Evolutionary conservation across 805 yeast species (phyloP).

Genomic region (Isabelozyma rhagii): DNA sequence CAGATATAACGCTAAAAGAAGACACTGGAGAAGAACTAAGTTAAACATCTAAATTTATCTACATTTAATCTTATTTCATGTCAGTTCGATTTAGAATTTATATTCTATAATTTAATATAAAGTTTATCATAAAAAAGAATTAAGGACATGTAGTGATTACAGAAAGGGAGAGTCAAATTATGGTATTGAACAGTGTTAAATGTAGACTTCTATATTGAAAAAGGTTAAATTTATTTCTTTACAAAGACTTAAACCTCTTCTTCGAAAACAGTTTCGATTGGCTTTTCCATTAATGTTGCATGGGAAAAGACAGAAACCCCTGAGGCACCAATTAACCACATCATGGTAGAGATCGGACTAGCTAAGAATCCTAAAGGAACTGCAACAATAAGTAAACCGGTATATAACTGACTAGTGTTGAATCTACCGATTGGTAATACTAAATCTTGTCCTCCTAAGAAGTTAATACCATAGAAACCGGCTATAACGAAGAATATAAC

Average conservation of each 20-base stretch:
- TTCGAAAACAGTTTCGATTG: constrained; percentile 90
- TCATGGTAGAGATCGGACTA: constrained; percentile 80
- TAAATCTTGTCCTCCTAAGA: constrained; percentile 79
- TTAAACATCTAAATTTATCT: constrained; percentile 70
- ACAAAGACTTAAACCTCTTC: constrained; percentile 51
- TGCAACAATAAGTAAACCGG: constrained; percentile 71
- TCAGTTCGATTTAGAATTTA: neutral
- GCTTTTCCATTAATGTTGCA: constrained; percentile 91
- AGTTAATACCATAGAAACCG: constrained; percentile 77
- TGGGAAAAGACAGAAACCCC: constrained; percentile 76
- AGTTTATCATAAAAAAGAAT: no score
- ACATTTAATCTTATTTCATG: neutral
- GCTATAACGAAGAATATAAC: constrained; percentile 69
- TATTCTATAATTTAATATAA: no score
- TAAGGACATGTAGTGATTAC: no score
- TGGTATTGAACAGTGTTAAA: no score
- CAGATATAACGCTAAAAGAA: constrained; percentile 99
- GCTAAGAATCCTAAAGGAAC: constrained; percentile 84
- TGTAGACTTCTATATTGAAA: no score
- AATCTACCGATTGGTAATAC: constrained; percentile 69
- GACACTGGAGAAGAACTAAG: constrained; percentile 99
- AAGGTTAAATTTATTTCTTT: no score
- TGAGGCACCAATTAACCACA: constrained; percentile 91
- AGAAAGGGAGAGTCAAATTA: no score
- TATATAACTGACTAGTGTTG: constrained; percentile 78